Conservation (phyloP, 441 rosid genomes). For the Euphorbia corollata region DNA sequence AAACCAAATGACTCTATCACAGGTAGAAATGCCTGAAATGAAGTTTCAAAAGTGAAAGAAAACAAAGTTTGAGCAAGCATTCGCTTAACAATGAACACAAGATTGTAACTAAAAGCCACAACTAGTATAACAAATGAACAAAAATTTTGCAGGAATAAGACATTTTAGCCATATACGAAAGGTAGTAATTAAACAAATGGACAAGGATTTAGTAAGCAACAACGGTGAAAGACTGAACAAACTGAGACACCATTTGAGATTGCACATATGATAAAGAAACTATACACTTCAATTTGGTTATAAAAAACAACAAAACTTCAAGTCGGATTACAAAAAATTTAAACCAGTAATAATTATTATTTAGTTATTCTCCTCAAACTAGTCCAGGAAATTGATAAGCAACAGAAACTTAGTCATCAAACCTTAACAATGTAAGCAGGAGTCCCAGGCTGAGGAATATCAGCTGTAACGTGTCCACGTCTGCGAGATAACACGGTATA, state of each 20-base stretch:
- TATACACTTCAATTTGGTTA: neutral
- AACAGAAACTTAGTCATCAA: slow-evolving; percentile 15
- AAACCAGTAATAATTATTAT: neutral
- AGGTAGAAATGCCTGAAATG: slow-evolving; percentile 66
- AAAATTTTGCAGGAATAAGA: no score
- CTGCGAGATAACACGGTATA: slow-evolving; percentile 91
- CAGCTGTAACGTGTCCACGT: slow-evolving; percentile 97
- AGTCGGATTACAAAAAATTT: neutral
- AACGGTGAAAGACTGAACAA: neutral
- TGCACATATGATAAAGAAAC: no score
- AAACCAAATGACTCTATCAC: slow-evolving; percentile 86
- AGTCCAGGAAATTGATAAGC: neutral
- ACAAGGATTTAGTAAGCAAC: no score
- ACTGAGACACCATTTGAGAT: neutral
- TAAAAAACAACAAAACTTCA: neutral
- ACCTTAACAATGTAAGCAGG: slow-evolving; percentile 95
- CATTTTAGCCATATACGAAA: no score
- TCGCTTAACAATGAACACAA: no score
- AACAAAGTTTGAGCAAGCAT: neutral
- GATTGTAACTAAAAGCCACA: no score
- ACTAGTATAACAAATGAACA: no score
- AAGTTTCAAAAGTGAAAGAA: slow-evolving; percentile 12
- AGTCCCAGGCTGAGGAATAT: slow-evolving; percentile 97
- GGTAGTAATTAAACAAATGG: no score
- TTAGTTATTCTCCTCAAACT: neutral